Percentiles rank a stretch among this genome's conserved stretches.
phyloP scores from a whole-genome alignment of 306 rosid species.

The Prunus mira region DNA sequence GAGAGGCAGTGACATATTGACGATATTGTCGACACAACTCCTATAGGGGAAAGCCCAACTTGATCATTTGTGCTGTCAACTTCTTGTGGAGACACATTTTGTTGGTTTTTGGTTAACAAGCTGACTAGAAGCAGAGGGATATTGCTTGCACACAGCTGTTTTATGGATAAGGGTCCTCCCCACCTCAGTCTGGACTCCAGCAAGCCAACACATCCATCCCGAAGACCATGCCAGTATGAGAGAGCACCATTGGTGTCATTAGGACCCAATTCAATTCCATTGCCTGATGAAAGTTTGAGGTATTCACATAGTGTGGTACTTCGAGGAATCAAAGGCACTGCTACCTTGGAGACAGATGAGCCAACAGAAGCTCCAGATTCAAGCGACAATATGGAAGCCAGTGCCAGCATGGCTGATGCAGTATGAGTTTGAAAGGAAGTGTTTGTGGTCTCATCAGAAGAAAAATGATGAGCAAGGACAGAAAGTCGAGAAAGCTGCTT shows the following conservation, averaged over 20 bases:
- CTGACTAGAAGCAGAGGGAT: slow-evolving; percentile 71
- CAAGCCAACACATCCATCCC: slow-evolving; percentile 89
- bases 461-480: slow-evolving; percentile 58
- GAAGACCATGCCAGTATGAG: slow-evolving; percentile 74
- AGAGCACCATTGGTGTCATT: slow-evolving; percentile 44
- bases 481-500: slow-evolving; percentile 82
- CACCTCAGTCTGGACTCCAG: slow-evolving; percentile 71
- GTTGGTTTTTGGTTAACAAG: slow-evolving; percentile 48
- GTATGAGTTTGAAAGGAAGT: slow-evolving; percentile 47
- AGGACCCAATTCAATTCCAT: slow-evolving; percentile 41
- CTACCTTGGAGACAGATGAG: slow-evolving; percentile 67
- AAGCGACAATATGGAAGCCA: slow-evolving; percentile 78
- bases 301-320: slow-evolving; percentile 56
- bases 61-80: slow-evolving; percentile 41
- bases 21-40: slow-evolving; percentile 71
- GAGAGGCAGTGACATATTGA: slow-evolving; percentile 78
- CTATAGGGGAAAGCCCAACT: slow-evolving; percentile 81
- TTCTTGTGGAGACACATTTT: slow-evolving; percentile 45
- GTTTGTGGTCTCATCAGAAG: slow-evolving; percentile 57
- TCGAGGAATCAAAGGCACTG: slow-evolving; percentile 80
- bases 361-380: slow-evolving; percentile 71
- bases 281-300: slow-evolving; percentile 54
- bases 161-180: slow-evolving; percentile 90
- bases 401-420: slow-evolving; percentile 83
- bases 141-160: slow-evolving; percentile 83